Evolutionary conservation across 2,329 filamentous ascomycete genomes (phyloP), one percentile per base, ranked within the genome.

Genomic region (Colletotrichum spaethianum): DNA sequence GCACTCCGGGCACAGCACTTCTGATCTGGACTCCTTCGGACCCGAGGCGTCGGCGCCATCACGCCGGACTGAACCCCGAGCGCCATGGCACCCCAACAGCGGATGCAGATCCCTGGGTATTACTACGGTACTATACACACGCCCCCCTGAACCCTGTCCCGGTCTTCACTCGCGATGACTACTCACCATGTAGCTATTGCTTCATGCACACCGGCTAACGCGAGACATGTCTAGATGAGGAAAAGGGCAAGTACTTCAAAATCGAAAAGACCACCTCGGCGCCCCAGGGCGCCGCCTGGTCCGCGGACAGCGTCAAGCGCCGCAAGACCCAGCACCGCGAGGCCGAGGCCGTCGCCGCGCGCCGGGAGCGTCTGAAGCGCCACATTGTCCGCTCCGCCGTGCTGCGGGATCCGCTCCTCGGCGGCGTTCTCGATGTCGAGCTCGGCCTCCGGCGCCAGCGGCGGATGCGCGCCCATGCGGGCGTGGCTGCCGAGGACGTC

Each of bases 241-340:
- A 86, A 53, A 93, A 90, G 79, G 87, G 86, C 46, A 92, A 89
- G 74, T 94, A 93, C 77, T 94, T 93, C 80, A 91, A 90, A 76
- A 88, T 93, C 61, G 89, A 92, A 77, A 87, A 85, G 56, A 84
- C 88, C 48, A 85, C 87, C 66, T 85, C 85, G 20, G 89, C 89
- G 0, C 86, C 89, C 0, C 74, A 82, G 1, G 80, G 79, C 9
- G 83, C 87, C 0, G 80, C 85, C 20, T 93, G 91, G 82, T 90
- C 90, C 11, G 81, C 84, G n/a, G 83, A 88, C 56, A 85, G 86
- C 8, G 88, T 92, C 67, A 91, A 89, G 80, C 85, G 84, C 74
- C 89, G 89, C 63, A 86, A 86, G 72, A 73, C 83, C 3, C 83
- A 87, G 40, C 83, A 87, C 44, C 78, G 83, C 65, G 79, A 79